Evolutionary conservation across 169 alveolate genomes (phyloP), one percentile per base, ranked within the genome.

Genomic region (Besnoitia besnoiti): DNA sequence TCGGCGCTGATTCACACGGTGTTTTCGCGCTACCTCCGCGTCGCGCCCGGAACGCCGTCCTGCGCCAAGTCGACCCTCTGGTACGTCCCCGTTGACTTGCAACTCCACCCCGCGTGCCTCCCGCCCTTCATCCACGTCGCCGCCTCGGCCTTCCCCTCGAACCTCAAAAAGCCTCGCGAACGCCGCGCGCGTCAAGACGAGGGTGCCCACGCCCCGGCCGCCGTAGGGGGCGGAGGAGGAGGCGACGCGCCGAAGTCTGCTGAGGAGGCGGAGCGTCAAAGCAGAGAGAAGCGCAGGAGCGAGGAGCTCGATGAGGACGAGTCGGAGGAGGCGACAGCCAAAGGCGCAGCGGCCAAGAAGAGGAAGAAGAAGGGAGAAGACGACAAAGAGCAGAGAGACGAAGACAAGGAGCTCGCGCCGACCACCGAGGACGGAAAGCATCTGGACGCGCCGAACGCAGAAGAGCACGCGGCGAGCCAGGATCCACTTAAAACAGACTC

Each of bases 31-130:
- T 77, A 40, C 55, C 87, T 77, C 14, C 87, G 87, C 40, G 87
- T 77, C 40, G 87, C 59, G 21, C 87, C 87, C 35, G 87, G 61
- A 30, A 77, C n/a, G 12, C 59, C 87, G 30, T 2, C 87, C 10
- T 37, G 44, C 8, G 87, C 87, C 4, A 19, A 35, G 19, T 30
- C 44, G 37, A 30, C 87, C 30, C 87, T 77, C 21, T 77, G 87
- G 87, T 77, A 77, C 40, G 40, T 77, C 19, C 87, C 87, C 24
- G 55, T 39, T 24, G 87, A 37, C 40, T 27, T 77, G 33, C 87
- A 77, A 37, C 87, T 77, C 24, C 87, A 77, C 59, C 87, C 87
- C 10, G 87, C 87, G 24, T 77, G 87, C 59, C 10, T 77, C 42
- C 87, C 87, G 30, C 87, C 55, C 59, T 77, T 77, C 59, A 37